phyloP scores from a whole-genome alignment of 208 protist species.

The Strigomonas culicis region DNA sequence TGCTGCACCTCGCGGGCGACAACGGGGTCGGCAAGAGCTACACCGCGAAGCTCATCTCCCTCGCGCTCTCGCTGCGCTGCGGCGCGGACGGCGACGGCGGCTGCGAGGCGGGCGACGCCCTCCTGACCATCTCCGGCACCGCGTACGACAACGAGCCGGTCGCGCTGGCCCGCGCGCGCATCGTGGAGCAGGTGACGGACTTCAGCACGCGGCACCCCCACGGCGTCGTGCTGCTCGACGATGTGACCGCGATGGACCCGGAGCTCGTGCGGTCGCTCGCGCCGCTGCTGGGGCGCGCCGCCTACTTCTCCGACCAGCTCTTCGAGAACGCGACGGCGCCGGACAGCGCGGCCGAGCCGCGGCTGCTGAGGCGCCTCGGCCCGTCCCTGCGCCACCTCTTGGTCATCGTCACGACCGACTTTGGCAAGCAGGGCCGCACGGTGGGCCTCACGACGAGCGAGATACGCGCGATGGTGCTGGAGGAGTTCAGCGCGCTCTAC shows the following conservation, averaged over 20 bases:
- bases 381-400: constrained; percentile 51
- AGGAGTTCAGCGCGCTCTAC: constrained; percentile 61
- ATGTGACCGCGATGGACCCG: constrained; percentile 58
- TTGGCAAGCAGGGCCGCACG: constrained; percentile 77
- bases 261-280: constrained; percentile 42
- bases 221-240: constrained; percentile 79
- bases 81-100: constrained; percentile 45
- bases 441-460: constrained; percentile 46
- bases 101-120: constrained; percentile 60
- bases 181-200: constrained; percentile 37
- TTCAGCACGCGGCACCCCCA: constrained; percentile 60
- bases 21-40: constrained; percentile 84
- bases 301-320: constrained; percentile 66
- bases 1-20: constrained; percentile 84
- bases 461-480: constrained; percentile 58
- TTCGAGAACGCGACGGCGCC: neutral
- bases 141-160: constrained; percentile 4
- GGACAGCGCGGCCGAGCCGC: neutral
- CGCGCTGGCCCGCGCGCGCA: constrained; percentile 12
- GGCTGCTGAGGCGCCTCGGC: neutral
- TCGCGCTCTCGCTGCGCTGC: constrained; percentile 60
- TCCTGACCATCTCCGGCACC: constrained; percentile 63
- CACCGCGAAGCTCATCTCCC: constrained; percentile 40
- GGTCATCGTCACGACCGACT: constrained; percentile 79
- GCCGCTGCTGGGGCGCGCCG: constrained; percentile 65